These are phyloP conservation scores for Stramenopiles sp. DNA, from an alignment of 352 stramenopile genomes.

Conservation along the genomic window DNA sequence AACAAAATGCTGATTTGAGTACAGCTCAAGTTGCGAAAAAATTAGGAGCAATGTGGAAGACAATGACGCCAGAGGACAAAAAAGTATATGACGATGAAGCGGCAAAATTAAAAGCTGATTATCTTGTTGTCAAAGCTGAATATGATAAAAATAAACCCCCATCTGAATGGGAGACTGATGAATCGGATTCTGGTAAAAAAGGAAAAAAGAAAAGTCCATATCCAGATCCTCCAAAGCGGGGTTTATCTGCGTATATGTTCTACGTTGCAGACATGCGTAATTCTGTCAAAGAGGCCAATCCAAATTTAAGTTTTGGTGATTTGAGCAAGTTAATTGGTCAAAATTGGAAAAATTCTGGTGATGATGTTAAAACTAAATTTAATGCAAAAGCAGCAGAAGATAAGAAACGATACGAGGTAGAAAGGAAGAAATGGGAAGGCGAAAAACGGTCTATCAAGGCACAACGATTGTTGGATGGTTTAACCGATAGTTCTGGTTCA, in stretches of 20 bases:
- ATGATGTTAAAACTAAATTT: background rate
- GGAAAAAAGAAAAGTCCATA: background rate
- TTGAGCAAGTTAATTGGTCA: background rate
- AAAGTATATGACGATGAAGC: slow-evolving; percentile 61
- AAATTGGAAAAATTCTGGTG: background rate
- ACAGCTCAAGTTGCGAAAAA: slow-evolving; percentile 69
- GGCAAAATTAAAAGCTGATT: slow-evolving; percentile 51
- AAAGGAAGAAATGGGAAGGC: background rate
- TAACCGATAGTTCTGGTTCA: background rate
- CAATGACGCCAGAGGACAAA: slow-evolving; percentile 70
- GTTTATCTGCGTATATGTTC: background rate
- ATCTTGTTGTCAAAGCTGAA: slow-evolving; percentile 59
- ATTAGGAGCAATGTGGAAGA: slow-evolving; percentile 52
- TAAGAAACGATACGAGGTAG: background rate
- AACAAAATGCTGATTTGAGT: slow-evolving; percentile 73
- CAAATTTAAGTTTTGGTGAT: background rate
- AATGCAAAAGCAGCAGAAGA: background rate
- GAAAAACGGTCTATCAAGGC: background rate
- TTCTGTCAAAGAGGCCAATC: background rate
- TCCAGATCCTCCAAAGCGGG: background rate
- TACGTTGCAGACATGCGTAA: background rate
- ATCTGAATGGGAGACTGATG: slow-evolving; percentile 59
- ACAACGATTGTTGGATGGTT: background rate
- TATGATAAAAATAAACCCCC: slow-evolving; percentile 62
- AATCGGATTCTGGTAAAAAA: slow-evolving; percentile 30